phyloP scores from a whole-genome alignment of 768 basidiomycete species.

The Hortiboletus campestris region DNA sequence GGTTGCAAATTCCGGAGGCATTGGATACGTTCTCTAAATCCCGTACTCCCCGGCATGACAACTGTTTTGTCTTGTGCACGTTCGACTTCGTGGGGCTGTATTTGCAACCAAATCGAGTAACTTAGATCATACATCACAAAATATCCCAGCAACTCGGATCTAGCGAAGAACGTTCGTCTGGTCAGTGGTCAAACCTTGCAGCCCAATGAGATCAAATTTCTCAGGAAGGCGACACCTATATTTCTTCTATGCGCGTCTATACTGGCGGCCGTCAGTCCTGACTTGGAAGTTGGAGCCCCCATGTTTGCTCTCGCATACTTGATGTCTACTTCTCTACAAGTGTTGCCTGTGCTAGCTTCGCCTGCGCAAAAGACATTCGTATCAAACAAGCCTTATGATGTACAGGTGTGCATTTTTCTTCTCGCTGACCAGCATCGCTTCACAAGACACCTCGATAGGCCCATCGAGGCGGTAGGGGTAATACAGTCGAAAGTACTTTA shows the following conservation, averaged over 20 bases:
- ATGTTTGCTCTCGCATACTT: conserved; percentile 19
- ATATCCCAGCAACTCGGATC: not conserved
- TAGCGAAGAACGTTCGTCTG: conserved; percentile 31
- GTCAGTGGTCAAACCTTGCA: conserved; percentile 15
- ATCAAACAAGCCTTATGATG: conserved; percentile 41
- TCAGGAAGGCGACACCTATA: not conserved
- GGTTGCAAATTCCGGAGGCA: not conserved
- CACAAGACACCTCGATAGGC: conserved; percentile 40
- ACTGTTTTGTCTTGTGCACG: conserved; percentile 11
- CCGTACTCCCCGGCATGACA: not conserved
- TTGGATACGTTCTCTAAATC: not conserved
- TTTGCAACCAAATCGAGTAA: conserved; percentile 23
- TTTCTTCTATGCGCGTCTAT: not conserved
- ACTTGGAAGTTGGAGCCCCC: not conserved
- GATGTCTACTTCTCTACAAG: not conserved
- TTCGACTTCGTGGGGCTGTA: conserved; percentile 5
- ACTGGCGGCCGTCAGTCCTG: not conserved
- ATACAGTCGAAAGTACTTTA: conserved; percentile 69
- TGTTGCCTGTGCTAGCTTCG: conserved; percentile 20
- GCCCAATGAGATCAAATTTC: conserved; percentile 15
- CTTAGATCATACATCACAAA: not conserved
- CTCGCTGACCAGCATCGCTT: not conserved
- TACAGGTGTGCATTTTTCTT: conserved; percentile 40
- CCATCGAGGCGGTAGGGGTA: conserved; percentile 75
- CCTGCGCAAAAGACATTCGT: conserved; percentile 29